Base-by-base conservation (phyloP, 768 basidiomycete species). In the Auricularia cornea region DNA sequence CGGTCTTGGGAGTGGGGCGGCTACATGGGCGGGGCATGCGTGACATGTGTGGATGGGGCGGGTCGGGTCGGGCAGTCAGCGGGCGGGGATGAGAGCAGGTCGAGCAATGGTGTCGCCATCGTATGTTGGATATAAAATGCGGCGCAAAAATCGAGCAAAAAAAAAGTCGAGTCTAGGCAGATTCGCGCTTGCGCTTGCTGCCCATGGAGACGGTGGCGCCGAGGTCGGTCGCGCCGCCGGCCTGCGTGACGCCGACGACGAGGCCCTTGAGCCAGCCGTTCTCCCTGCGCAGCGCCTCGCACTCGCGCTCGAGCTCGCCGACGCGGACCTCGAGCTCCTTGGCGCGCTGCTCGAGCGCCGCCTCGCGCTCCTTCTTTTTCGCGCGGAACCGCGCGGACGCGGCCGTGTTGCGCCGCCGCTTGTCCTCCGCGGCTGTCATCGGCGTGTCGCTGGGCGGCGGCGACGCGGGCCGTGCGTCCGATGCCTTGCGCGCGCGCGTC, bases 291-390 rank as follows among this genome's bases (percentile, higher is more conserved):
- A 95, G 79, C 0, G 84, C 86, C 74, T 96, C 94, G 74, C 94
- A 94, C 75, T 96, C 93, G 73, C 89, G 83, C 77, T 97, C 94
- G 16, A 97, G 81, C 69, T 90, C 90, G 62, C 76, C 80, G 16
- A 95, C 91, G 60, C 87, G 84, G 0, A 78, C 78, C 71, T 93
- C 90, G 18, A 96, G 80, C 71, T 95, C 92, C 77, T 92, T 93
- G 18, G 90, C 85, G 69, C 85, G 87, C 51, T 80, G 82, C 76
- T 96, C 94, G 26, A 96, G 79, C 18, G 94, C 94, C 2, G 85
- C 88, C 76, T 97, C 94, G 16, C 94, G 82, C 75, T 95, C 92
- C 79, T 97, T 97, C 81, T 97, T 97, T 83, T 96, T 97, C 70
- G 93, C 75, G 64, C 94, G 83, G 81, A 97, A 97, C 8, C 94